These are phyloP conservation scores for Phycomyces blakesleeanus DNA, from an alignment of 192 early-diverging fungal species.

Conservation along the genomic window DNA sequence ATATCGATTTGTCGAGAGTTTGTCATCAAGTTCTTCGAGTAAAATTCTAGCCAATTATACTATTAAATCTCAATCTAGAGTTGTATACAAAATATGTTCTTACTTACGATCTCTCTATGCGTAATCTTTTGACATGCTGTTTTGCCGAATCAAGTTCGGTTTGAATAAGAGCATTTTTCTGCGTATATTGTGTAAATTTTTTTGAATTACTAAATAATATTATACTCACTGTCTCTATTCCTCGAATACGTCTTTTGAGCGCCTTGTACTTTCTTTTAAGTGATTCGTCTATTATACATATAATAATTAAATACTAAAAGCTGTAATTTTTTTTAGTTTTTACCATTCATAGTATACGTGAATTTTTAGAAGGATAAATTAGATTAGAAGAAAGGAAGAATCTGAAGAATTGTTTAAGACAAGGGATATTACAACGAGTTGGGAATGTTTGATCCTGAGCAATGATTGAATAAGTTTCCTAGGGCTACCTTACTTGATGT, in stretches of 20 bases:
- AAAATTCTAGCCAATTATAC: constrained; percentile 4
- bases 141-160: constrained; percentile 37
- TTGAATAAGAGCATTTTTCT: constrained; percentile 46
- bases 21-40: constrained; percentile 19
- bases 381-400: no score
- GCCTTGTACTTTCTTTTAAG: constrained; percentile 46
- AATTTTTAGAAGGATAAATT: no score
- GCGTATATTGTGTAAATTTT: not conserved
- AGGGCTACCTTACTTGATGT: no score
- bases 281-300: constrained; percentile 3
- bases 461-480: no score
- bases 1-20: not conserved
- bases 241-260: constrained; percentile 45
- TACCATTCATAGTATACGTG: not conserved
- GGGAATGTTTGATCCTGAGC: no score
- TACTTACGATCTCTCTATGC: constrained; percentile 44
- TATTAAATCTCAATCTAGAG: no score
- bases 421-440: no score
- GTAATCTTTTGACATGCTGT: constrained; percentile 41
- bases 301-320: not conserved
- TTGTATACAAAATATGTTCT: not conserved
- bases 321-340: not conserved
- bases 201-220: not conserved
- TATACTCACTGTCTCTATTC: constrained; percentile 45
- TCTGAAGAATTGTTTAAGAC: no score